These are phyloP conservation scores for Geranomyces michiganensis DNA, from an alignment of 192 early-diverging fungal species.

Conservation along the genomic window DNA sequence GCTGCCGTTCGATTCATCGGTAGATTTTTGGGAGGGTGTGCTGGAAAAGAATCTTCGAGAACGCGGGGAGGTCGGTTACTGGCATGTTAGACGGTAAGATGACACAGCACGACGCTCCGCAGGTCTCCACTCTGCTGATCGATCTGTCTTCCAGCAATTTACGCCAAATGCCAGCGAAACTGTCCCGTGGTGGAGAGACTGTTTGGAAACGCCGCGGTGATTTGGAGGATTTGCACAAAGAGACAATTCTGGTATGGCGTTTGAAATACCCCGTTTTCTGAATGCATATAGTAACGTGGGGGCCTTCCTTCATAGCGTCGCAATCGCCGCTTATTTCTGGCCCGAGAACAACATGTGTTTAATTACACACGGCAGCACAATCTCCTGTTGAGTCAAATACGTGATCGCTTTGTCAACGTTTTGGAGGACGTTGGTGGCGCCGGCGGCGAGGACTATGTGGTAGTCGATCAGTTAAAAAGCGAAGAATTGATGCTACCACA, in stretches of 20 bases:
- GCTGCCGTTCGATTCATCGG: slow-evolving; percentile 39
- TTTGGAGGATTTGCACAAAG: background rate
- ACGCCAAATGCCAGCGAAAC: background rate
- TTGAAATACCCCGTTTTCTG: background rate
- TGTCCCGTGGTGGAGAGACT: background rate
- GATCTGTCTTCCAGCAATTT: background rate
- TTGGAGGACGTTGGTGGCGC: background rate
- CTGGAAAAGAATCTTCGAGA: slow-evolving; percentile 38
- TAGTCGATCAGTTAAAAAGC: background rate
- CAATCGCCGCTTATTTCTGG: slow-evolving; percentile 41
- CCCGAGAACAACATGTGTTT: slow-evolving; percentile 32
- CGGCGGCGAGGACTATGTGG: slow-evolving; percentile 9
- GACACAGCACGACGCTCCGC: background rate
- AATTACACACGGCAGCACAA: background rate
- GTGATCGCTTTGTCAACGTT: background rate
- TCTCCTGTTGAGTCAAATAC: background rate
- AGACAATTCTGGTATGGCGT: background rate
- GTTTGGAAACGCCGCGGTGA: background rate
- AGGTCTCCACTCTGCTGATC: background rate
- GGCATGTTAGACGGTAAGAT: slow-evolving; percentile 23
- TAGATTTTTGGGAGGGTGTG: slow-evolving; percentile 52
- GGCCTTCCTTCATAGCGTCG: slow-evolving; percentile 33
- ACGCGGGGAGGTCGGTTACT: slow-evolving; percentile 13
- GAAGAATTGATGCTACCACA: background rate
- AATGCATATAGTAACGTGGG: background rate